Conservation (phyloP, 2,329 filamentous ascomycete species). For the Penicillium sp. region DNA sequence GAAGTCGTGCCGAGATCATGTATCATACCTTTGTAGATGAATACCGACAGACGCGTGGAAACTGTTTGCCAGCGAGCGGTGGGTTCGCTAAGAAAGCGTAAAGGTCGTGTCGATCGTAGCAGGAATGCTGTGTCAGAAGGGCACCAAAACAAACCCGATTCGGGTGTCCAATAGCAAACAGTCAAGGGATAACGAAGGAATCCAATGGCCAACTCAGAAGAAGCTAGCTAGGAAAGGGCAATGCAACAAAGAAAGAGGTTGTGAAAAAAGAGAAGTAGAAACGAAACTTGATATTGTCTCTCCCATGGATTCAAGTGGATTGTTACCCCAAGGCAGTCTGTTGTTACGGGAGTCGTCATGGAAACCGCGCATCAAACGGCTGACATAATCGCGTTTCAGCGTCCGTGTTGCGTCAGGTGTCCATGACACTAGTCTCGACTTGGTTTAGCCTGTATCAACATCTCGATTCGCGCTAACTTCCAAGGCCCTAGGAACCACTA, state of each 20-base stretch:
- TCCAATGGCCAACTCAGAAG: slow-evolving; percentile 11
- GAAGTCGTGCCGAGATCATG: neutral
- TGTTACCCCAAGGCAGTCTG: slow-evolving; percentile 28
- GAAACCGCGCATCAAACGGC: slow-evolving; percentile 26
- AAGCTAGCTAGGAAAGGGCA: slow-evolving; percentile 10
- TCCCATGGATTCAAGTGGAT: slow-evolving; percentile 28
- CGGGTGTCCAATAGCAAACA: slow-evolving; percentile 15
- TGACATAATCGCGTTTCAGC: slow-evolving; percentile 16
- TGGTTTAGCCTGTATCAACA: slow-evolving; percentile 12
- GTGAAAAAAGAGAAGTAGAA: slow-evolving; percentile 13
- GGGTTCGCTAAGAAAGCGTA: slow-evolving; percentile 10
- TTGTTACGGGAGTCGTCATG: slow-evolving; percentile 38
- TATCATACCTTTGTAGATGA: slow-evolving; percentile 22
- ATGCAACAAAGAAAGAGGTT: slow-evolving; percentile 11
- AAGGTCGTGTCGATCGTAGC: slow-evolving; percentile 26
- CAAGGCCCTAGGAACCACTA: neutral
- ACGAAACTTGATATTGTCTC: slow-evolving; percentile 25
- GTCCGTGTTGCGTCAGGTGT: slow-evolving; percentile 16
- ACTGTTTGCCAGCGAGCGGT: slow-evolving; percentile 19
- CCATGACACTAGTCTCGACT: slow-evolving; percentile 12
- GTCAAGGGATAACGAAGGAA: slow-evolving; percentile 26
- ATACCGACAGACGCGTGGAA: slow-evolving; percentile 17
- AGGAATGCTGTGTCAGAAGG: slow-evolving; percentile 24
- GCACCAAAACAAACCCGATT: slow-evolving; percentile 12
- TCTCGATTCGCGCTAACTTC: neutral